phyloP scores from a whole-genome alignment of 2,329 filamentous ascomycete species.

The Penicillium sp. region DNA sequence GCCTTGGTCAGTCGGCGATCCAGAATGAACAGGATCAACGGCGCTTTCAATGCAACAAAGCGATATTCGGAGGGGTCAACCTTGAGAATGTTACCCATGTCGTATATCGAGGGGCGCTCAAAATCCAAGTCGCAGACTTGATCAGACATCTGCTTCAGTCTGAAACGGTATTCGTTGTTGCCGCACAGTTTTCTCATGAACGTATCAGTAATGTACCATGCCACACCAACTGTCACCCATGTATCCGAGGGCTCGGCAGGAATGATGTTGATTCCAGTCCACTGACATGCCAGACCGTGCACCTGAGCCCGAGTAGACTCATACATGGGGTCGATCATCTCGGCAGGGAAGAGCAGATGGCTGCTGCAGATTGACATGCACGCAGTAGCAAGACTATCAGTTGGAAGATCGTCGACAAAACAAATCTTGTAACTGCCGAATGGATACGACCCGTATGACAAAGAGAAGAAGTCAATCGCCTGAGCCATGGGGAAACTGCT shows the following conservation, averaged over 20 bases:
- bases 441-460: conserved; percentile 85
- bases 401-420: conserved; percentile 84
- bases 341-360: conserved; percentile 76
- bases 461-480: conserved; percentile 86
- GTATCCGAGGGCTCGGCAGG: conserved; percentile 75
- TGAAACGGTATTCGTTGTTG: conserved; percentile 90
- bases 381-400: conserved; percentile 72
- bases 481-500: conserved; percentile 79
- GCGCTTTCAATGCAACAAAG: conserved; percentile 86
- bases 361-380: conserved; percentile 86
- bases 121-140: conserved; percentile 77
- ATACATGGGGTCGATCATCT: conserved; percentile 80
- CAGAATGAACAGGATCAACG: conserved; percentile 87
- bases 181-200: conserved; percentile 90
- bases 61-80: conserved; percentile 82
- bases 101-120: conserved; percentile 75
- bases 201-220: conserved; percentile 91
- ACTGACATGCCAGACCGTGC: conserved; percentile 83
- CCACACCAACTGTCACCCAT: conserved; percentile 86
- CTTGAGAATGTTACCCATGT: conserved; percentile 73
- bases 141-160: conserved; percentile 82
- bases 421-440: conserved; percentile 90
- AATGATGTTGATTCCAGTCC: conserved; percentile 90
- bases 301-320: conserved; percentile 77
- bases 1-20: conserved; percentile 88